Evolutionary conservation across 768 basidiomycete species (phyloP), one percentile per base, ranked within the genome.

Genomic region (Tulasnella sp.): DNA sequence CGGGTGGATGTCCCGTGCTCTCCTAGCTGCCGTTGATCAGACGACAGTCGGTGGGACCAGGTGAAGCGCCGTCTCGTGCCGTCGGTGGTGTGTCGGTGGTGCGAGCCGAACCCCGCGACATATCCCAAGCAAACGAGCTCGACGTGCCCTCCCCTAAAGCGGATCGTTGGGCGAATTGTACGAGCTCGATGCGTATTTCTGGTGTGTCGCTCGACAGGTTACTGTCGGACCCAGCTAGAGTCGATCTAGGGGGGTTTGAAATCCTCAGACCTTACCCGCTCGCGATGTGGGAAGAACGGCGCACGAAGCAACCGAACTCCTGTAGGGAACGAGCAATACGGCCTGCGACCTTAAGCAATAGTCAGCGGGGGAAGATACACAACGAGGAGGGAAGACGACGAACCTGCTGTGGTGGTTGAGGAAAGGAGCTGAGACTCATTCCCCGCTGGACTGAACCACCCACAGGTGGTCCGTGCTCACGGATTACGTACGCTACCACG

Each of bases 181-280:
- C 42, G 40, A 72, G 49, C 49, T 38, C 42, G 34, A 22, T 49
- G 72, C 49, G 72, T 15, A 54, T 72, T 52, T 72, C 72, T 72
- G 72, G 72, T 72, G 49, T 54, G 72, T 52, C 49, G 72, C 72
- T 72, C 72, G 72, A 72, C 72, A 36, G 34, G 72, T 72, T 72
- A 72, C 39, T 36, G 72, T 72, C 72, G 72, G 72, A 72, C 72
- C 49, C 72, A 52, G 72, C 72, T 72, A 54, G 72, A 54, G 49
- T 72, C 72, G 49, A 52, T 72, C 72, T 71, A 72, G 72, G 72
- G 31, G 72, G 42, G 42, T 29, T 72, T 70, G 39, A 25, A 70
- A 70, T 70, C 36, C 69, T 70, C 69, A 70, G 69, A 70, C 69
- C 69, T 70, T 70, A 70, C 69, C 69, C 69, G 69, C 69, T 70